Evolutionary conservation across 495 filamentous ascomycete species (phyloP), one percentile per base, ranked within the genome.

Genomic region (Podospora fimiseda): DNA sequence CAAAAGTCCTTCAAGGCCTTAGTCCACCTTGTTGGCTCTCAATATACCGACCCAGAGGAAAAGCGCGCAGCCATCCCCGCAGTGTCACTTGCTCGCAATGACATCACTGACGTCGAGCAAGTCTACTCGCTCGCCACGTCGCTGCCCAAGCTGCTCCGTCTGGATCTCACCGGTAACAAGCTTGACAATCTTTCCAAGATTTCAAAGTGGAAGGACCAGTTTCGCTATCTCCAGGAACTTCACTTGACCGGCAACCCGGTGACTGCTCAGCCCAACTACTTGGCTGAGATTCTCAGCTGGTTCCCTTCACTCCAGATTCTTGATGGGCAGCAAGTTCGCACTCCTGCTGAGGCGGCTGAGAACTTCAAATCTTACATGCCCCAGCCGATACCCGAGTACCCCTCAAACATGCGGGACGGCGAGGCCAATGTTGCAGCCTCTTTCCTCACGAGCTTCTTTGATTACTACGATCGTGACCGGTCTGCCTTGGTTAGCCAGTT

Each of bases 1-100:
- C 81, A 84, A 43, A 97, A 96, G 63, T 84, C 96, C 53, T 96
- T 96, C 70, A 86, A 86, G 36, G 91, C 85, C 2, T 73, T 96
- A 24, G 90, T 96, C 85, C 82, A 80, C 50, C 77, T 95, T 30
- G 87, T 85, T 64, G 84, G 88, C 27, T 69, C 79, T 58, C 74
- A 82, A 22, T 93, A 93, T 70, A 79, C 79, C 54, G 81, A 70
- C 22, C 45, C 77, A 3, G 69, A 84, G 15, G 76, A 82, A 24
- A 88, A 89, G 63, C 77, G 80, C 21, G 82, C 89, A 22, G 83
- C 83, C 3, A 79, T 97, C 20, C 70, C 82, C 47, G 88, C 87
- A 51, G 81, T 96, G 56, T 85, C 83, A 15, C 77, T 97, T 4
- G 83, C 83, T 21, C 76, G 83, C 59, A 96, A 96, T 58, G 76